A percentile compares a stretch with the other conserved stretches of the same genome.
These are phyloP conservation scores for Lupinus albus DNA, from an alignment of 306 rosid species.

Conservation along the genomic window DNA sequence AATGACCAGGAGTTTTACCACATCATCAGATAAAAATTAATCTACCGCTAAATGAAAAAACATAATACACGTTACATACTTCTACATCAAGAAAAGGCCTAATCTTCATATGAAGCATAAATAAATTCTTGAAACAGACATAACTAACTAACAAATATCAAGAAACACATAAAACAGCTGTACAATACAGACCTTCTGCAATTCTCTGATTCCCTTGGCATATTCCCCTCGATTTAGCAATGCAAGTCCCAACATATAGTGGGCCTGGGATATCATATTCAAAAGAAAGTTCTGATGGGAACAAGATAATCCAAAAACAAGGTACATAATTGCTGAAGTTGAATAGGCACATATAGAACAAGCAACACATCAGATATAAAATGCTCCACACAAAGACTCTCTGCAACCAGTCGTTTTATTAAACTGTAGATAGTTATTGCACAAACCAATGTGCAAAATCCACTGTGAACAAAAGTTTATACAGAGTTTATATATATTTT, in stretches of 20 bases:
- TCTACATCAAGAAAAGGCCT: not conserved
- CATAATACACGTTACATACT: slow-evolving; percentile 7
- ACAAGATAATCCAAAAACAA: slow-evolving; percentile 34
- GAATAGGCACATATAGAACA: slow-evolving; percentile 25
- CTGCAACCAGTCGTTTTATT: slow-evolving; percentile 13
- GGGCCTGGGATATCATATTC: slow-evolving; percentile 61
- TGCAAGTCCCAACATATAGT: slow-evolving; percentile 90
- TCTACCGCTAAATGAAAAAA: slow-evolving; percentile 18
- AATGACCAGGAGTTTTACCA: slow-evolving; percentile 3
- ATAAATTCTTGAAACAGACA: slow-evolving; percentile 5
- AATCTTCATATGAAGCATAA: slow-evolving; percentile 27
- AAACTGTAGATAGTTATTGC: not conserved
- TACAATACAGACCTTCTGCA: slow-evolving; percentile 69
- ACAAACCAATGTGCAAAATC: slow-evolving; percentile 19
- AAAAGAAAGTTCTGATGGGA: slow-evolving; percentile 26
- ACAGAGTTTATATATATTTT: not conserved
- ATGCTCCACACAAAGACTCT: slow-evolving; percentile 4
- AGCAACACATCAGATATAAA: slow-evolving; percentile 19
- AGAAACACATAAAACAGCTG: slow-evolving; percentile 33
- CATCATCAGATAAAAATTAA: slow-evolving; percentile 6
- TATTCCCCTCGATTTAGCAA: slow-evolving; percentile 62
- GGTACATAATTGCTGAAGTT: not conserved
- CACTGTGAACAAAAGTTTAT: slow-evolving; percentile 16
- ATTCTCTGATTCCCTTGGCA: slow-evolving; percentile 67
- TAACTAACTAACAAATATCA: slow-evolving; percentile 1